These are phyloP conservation scores for Calonectria multiphialidica DNA, from an alignment of 2,329 filamentous ascomycete genomes.

Conservation along the genomic window DNA sequence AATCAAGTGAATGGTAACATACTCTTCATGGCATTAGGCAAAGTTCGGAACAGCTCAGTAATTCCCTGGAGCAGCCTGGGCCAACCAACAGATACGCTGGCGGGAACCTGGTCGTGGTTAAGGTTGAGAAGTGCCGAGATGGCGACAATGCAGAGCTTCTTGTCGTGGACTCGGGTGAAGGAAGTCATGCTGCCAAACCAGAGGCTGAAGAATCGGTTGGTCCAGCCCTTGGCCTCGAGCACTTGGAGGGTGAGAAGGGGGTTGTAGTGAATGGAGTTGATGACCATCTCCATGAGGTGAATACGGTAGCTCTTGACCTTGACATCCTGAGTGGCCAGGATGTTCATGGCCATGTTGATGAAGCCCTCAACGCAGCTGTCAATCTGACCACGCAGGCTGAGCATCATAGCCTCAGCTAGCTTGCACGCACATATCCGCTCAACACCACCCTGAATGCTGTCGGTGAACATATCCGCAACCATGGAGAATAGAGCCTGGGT, in stretches of 20 bases:
- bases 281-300: conserved; percentile 98
- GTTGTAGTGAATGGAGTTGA: conserved; percentile 99
- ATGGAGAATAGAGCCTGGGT: conserved; percentile 91
- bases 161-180: conserved; percentile 96
- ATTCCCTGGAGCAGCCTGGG: conserved; percentile 89
- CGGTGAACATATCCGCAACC: conserved; percentile 94
- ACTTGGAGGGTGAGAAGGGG: conserved; percentile 86
- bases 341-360: conserved; percentile 87
- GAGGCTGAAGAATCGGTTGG: conserved; percentile 97
- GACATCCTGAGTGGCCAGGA: conserved; percentile 79
- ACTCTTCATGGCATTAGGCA: conserved; percentile 90
- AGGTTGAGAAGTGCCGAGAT: conserved; percentile 89
- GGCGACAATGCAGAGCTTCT: conserved; percentile 96
- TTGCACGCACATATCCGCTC: conserved; percentile 98
- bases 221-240: conserved; percentile 93
- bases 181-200: conserved; percentile 98
- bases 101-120: conserved; percentile 83
- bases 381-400: conserved; percentile 89
- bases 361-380: conserved; percentile 92
- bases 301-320: conserved; percentile 95
- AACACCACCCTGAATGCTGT: conserved; percentile 91
- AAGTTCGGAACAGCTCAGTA: conserved; percentile 89
- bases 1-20: conserved; percentile 49
- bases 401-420: conserved; percentile 95
- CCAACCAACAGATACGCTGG: conserved; percentile 96